These are phyloP conservation scores for Cytidiella melzeri DNA, from an alignment of 768 basidiomycete genomes.

Conservation along the genomic window DNA sequence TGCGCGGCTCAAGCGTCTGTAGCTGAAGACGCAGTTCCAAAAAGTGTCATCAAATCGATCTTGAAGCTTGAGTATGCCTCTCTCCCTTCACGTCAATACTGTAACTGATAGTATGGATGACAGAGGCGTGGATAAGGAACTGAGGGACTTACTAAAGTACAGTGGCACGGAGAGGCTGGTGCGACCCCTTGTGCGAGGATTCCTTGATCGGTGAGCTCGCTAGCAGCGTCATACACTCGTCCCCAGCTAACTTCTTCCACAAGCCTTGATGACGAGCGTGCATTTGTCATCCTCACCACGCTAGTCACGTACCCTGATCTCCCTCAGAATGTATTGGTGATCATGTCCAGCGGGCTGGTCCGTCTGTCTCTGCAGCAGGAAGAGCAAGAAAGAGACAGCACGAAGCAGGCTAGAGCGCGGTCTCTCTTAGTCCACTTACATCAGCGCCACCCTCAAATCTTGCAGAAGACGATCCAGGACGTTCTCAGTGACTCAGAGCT, in stretches of 20 bases:
- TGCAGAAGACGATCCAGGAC: conserved; percentile 38
- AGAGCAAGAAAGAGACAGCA: background rate
- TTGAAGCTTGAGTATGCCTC: conserved; percentile 44
- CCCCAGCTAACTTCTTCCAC: conserved; percentile 1
- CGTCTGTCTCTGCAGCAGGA: background rate
- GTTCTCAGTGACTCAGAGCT: conserved; percentile 26
- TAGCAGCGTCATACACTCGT: background rate
- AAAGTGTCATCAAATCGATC: conserved; percentile 24
- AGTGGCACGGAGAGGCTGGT: conserved; percentile 52
- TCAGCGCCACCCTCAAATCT: conserved; percentile 54
- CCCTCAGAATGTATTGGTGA: conserved; percentile 17
- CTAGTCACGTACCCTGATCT: conserved; percentile 24
- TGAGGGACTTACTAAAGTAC: conserved; percentile 39
- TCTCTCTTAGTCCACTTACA: conserved; percentile 50
- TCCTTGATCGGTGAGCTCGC: conserved; percentile 36
- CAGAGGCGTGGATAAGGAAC: conserved; percentile 43
- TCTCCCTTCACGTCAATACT: background rate
- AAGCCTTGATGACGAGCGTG: conserved; percentile 28
- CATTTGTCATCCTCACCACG: conserved; percentile 24
- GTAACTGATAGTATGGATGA: background rate
- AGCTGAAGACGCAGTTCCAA: conserved; percentile 29
- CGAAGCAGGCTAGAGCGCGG: conserved; percentile 4
- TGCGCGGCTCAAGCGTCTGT: conserved; percentile 57
- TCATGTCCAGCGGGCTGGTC: conserved; percentile 13
- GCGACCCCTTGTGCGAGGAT: conserved; percentile 40